Percentiles rank a stretch among this genome's conserved stretches.
These are phyloP conservation scores for Parascedosporium putredinis DNA, from an alignment of 2,329 filamentous ascomycete genomes.

Conservation along the genomic window DNA sequence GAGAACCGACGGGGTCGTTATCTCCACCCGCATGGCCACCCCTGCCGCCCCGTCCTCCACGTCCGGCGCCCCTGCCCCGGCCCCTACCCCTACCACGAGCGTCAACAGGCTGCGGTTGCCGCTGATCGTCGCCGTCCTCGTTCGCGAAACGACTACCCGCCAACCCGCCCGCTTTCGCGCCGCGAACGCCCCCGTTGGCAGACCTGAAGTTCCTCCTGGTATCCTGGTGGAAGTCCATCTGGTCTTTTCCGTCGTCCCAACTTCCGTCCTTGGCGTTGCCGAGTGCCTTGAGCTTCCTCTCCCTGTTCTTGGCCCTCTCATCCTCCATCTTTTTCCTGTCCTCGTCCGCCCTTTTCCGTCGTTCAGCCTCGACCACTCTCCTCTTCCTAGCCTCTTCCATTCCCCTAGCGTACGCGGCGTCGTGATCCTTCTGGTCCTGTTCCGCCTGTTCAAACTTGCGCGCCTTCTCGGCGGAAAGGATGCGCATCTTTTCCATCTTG, in stretches of 20 bases:
- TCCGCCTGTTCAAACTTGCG: constrained; percentile 49
- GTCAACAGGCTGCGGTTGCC: constrained; percentile 21
- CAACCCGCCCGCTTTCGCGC: constrained; percentile 30
- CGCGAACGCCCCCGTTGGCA: constrained; percentile 24
- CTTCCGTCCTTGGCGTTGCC: constrained; percentile 32
- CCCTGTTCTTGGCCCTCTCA: constrained; percentile 49
- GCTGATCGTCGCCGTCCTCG: constrained; percentile 20
- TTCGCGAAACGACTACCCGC: constrained; percentile 31
- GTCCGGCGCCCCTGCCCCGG: constrained; percentile 22
- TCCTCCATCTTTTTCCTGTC: constrained; percentile 43
- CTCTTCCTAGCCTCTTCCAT: constrained; percentile 45
- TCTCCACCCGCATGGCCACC: constrained; percentile 21
- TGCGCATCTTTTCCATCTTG: constrained; percentile 52
- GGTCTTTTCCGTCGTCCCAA: constrained; percentile 50
- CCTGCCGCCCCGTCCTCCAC: constrained; percentile 22
- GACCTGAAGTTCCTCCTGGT: constrained; percentile 15
- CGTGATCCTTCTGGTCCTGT: constrained; percentile 45
- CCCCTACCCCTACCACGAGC: constrained; percentile 13
- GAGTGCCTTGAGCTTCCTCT: constrained; percentile 51
- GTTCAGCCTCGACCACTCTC: constrained; percentile 41
- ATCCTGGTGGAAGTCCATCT: constrained; percentile 28
- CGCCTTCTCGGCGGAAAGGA: constrained; percentile 46
- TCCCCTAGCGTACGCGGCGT: constrained; percentile 40
- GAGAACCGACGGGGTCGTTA: constrained; percentile 11
- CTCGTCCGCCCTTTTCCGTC: constrained; percentile 39